Evolutionary conservation across 345 rosid genomes (phyloP), one percentile per base, ranked within the genome.

Genomic region (Euphorbia lathyris): DNA sequence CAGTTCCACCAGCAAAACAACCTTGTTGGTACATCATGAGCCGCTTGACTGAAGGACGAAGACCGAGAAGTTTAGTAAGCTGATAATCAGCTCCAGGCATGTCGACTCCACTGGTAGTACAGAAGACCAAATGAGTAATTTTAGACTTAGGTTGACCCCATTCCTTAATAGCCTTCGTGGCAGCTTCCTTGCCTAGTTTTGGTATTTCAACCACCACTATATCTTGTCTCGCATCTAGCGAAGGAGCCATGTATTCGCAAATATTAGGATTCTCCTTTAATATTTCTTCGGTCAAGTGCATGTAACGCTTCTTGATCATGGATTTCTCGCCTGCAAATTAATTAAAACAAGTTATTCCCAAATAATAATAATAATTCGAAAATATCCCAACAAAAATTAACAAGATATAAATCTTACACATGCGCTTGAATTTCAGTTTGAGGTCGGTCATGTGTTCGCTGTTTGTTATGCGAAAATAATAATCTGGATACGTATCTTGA

Each of bases 81-180:
- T 89, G 95, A 84, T 89, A 91, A 79, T 91, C 97, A 1, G 97
- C 97, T 1, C 96, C 97, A 16, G 97, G 95, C 97, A 91, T 91
- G 86, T 91, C 97, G 0, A 89, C 96, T 0, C 97, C 95, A 0
- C 93, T 86, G 3, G 97, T 87, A 12, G 97, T 91, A 74, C 97
- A 91, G 79, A 91, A 91, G 70, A 91, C 81, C 2, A 91, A 79
- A 23, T 91, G 97, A 19, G 97, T 91, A 83, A 91, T 86, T 78
- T 86, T 91, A 10, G 95, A 89, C 75, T 89, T 91, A 30, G 97
- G 85, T 66, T 91, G 97, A 12, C 91, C 94, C 96, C 96, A 88
- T 48, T 88, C 89, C 68, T 90, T 85, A 76, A 90, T 87, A 58
- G 97, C 97, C 68, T 85, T 87, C 23, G 74, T 63, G 0, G 97